Evolutionary conservation across 805 yeast species (phyloP).

Genomic region (Maudiozyma barnettii): DNA sequence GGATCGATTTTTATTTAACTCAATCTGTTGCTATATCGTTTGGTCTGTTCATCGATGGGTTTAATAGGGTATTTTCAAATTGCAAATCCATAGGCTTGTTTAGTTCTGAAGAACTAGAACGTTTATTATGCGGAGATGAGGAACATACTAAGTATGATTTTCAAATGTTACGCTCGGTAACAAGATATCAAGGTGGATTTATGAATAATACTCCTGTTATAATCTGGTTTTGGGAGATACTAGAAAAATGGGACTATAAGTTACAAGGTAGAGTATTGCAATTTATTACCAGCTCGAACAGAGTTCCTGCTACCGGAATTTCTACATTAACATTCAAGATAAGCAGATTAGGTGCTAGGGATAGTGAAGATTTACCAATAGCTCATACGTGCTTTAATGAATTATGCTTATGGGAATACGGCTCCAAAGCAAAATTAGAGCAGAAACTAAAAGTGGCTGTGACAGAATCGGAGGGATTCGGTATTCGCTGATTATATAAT

Average conservation of each 20-base stretch:
- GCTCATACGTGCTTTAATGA: conserved; percentile 96
- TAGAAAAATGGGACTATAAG: conserved; percentile 32
- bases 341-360: conserved; percentile 37
- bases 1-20: conserved; percentile 52
- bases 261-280: conserved; percentile 54
- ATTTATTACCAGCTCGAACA: conserved; percentile 84
- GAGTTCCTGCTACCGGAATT: conserved; percentile 89
- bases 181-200: conserved; percentile 64
- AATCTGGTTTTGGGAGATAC: conserved; percentile 81
- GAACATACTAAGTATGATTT: conserved; percentile 48
- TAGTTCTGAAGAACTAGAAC: conserved; percentile 71
- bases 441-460: conserved; percentile 60
- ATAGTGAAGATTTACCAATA: conserved; percentile 52
- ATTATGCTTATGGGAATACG: conserved; percentile 63
- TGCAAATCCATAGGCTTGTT: conserved; percentile 66
- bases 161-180: conserved; percentile 55
- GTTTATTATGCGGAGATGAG: conserved; percentile 67
- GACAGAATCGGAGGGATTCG: conserved; percentile 79
- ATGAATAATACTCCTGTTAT: conserved; percentile 34
- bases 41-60: conserved; percentile 57
- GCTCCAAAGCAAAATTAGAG: conserved; percentile 42
- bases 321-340: conserved; percentile 65
- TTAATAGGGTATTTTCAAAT: conserved; percentile 66
- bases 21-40: conserved; percentile 46
- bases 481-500: conserved; percentile 30